Conservation (phyloP, 2,329 filamentous ascomycete species). For the Ophiostoma tasmaniense region DNA sequence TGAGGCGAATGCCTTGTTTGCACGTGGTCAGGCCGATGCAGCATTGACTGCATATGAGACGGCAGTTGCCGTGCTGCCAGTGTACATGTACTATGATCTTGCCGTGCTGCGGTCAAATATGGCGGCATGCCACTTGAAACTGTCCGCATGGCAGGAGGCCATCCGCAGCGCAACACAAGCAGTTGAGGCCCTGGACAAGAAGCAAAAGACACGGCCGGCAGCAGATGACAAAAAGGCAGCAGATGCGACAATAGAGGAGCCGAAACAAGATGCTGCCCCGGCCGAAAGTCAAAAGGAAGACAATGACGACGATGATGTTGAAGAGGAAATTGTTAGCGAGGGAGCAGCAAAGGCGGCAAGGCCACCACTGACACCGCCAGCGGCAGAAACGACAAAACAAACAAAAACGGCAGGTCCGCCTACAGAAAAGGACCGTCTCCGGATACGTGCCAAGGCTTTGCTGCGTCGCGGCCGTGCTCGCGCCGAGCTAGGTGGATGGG, state of each 20-base stretch:
- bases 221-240: conserved; percentile 25
- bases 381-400: conserved; percentile 16
- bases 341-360: conserved; percentile 45
- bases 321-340: conserved; percentile 52
- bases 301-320: conserved; percentile 42
- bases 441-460: conserved; percentile 75
- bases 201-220: conserved; percentile 39
- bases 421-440: conserved; percentile 52
- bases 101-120: conserved; percentile 85
- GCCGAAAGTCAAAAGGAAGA: conserved; percentile 24
- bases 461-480: conserved; percentile 69
- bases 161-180: conserved; percentile 64
- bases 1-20: conserved; percentile 73
- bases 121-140: conserved; percentile 77
- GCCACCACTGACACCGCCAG: conserved; percentile 14
- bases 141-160: conserved; percentile 77
- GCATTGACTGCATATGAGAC: conserved; percentile 78
- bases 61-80: conserved; percentile 69
- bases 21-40: conserved; percentile 59
- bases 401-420: conserved; percentile 18
- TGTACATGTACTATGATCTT: conserved; percentile 78
- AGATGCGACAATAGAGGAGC: conserved; percentile 26
- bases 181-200: conserved; percentile 60
- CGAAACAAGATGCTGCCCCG: conserved; percentile 32
- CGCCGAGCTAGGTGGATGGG: conserved; percentile 67